Evolutionary conservation across 768 basidiomycete genomes (phyloP), one percentile per base, ranked within the genome.

Genomic region (Cantharellus anzutake): DNA sequence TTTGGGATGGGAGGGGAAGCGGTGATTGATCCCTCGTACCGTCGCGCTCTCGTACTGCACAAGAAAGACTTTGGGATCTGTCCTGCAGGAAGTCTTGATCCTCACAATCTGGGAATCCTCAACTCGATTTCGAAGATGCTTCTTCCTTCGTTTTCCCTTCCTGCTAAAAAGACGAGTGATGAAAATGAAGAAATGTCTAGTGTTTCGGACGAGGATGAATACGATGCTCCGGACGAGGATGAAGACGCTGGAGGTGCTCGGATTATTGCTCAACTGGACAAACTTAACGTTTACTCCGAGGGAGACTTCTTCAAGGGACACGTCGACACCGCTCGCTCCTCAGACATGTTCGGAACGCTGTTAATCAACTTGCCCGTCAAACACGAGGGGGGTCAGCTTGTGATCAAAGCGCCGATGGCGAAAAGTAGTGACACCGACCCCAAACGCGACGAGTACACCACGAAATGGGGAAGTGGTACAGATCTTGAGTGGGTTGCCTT

Each of bases 291-390:
- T 29, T 63, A 63, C 41, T 59, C 11, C 14, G 11, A 70, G 51
- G 76, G 69, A 4, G 71, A 71, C 0, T 78, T 76, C 64, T 79
- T 78, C 70, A 77, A 76, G 63, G 44, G 73, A 0, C 78, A 78
- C 62, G 70, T 73, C 48, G 79, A 78, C 60, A 77, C 77, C 0
- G 76, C 75, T 3, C 72, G 73, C 4, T 64, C 67, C 4, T 67
- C 69, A 4, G 63, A 64, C 37, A 78, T 79, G 73, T 74, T 80
- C 42, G 78, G 75, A 1, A 78, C 78, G 1, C 71, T 81, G 4
- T 73, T 79, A 1, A 63, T 79, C 41, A 70, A 76, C n/a, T 71
- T 78, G 56, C 78, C 78, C 16, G 74, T 74, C 1, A 29, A 63
- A 0, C 73, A 79, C 62, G 68, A 74, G 59, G 78, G 77, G 1